Evolutionary conservation across 768 basidiomycete species (phyloP).

Genomic region (Auricularia sp.): DNA sequence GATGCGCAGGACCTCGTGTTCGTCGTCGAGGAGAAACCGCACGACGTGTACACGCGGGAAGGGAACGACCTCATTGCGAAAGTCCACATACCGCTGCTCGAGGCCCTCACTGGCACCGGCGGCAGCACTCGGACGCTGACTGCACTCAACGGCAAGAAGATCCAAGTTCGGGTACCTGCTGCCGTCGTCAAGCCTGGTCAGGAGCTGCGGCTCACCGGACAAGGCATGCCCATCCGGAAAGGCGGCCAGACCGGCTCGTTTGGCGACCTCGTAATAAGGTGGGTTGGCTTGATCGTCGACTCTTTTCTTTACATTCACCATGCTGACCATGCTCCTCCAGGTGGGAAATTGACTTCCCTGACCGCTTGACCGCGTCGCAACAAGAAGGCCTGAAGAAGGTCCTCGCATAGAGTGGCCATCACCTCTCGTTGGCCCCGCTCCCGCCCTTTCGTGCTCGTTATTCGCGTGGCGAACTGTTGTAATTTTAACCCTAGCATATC

Average conservation of each 20-base stretch:
- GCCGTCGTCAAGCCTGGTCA: conserved; percentile 70
- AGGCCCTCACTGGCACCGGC: conserved; percentile 60
- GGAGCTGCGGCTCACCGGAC: conserved; percentile 57
- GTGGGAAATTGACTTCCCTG: conserved; percentile 78
- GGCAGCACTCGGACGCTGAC: conserved; percentile 49
- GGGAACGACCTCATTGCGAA: conserved; percentile 68
- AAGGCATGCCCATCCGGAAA: conserved; percentile 90
- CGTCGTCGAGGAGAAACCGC: conserved; percentile 91
- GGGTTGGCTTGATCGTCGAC: conserved; percentile 8
- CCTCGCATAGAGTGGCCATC: too few species aligned
- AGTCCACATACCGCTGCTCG: conserved; percentile 63
- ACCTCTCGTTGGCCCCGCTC: too few species aligned
- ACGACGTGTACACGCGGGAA: conserved; percentile 62
- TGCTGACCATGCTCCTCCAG: too few species aligned
- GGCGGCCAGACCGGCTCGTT: conserved; percentile 57
- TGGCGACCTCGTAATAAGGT: conserved; percentile 76
- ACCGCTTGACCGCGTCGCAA: conserved; percentile 60
- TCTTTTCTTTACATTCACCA: too few species aligned
- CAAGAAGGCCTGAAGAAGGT: conserved; percentile 73
- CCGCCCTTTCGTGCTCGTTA: too few species aligned
- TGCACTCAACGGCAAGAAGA: conserved; percentile 67
- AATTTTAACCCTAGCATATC: too few species aligned
- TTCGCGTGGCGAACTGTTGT: too few species aligned
- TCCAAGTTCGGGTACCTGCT: conserved; percentile 56
- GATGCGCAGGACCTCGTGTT: conserved; percentile 90